Conservation (phyloP, 345 rosid species). For the Salix brachista region DNA sequence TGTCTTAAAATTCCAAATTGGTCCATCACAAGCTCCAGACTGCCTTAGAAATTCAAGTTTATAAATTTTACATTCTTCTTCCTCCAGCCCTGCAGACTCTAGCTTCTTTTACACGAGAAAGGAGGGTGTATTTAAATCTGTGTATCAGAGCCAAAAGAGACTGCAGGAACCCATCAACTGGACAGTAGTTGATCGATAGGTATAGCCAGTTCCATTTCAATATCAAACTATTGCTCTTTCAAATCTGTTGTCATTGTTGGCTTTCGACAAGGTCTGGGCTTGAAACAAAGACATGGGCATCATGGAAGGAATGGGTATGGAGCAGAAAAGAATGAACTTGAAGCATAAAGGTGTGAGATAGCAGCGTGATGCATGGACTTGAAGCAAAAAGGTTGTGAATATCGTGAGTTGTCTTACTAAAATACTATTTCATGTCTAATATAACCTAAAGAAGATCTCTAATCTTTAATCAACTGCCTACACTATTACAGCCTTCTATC, state of each 20-base stretch:
- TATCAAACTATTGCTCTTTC: not conserved
- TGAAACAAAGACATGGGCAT: not conserved
- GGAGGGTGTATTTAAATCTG: not conserved
- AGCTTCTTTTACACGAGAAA: not conserved
- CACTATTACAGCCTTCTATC: not conserved
- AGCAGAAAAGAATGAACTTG: not conserved
- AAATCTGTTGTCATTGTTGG: not conserved
- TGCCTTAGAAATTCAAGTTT: not conserved
- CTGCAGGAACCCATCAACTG: not conserved
- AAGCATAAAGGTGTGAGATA: not conserved
- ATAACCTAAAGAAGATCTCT: not conserved
- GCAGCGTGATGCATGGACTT: not conserved
- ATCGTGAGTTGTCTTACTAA: not conserved
- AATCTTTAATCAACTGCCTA: not conserved
- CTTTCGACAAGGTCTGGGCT: not conserved
- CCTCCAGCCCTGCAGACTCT: not conserved
- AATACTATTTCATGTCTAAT: not conserved
- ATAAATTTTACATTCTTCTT: not conserved
- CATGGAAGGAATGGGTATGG: not conserved
- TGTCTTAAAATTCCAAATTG: not conserved
- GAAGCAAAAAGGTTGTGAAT: not conserved
- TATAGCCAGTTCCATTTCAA: not conserved
- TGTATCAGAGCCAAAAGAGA: not conserved
- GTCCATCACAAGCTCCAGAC: not conserved
- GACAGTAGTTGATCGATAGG: not conserved